Percentiles rank a stretch among this genome's conserved stretches.
Evolutionary conservation across 106 monocot species (phyloP).

Genomic region (Vanilla planifolia): DNA sequence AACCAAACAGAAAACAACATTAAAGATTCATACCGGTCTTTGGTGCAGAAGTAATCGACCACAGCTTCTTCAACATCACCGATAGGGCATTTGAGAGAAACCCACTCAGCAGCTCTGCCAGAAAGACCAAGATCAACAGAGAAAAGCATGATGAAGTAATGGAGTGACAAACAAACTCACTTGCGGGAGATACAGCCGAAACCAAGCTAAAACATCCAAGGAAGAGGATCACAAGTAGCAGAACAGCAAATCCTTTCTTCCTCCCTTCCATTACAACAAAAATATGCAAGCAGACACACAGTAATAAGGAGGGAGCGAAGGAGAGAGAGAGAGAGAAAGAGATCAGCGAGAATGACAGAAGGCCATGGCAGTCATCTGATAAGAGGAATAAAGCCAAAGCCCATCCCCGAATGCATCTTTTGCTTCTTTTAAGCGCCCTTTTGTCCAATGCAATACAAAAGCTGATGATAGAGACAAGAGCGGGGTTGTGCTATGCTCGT

Average conservation of each 20-base stretch:
- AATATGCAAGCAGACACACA: no score
- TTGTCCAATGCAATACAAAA: background rate
- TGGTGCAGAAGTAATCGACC: slow-evolving; percentile 67
- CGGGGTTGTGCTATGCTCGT: background rate
- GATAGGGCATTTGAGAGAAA: slow-evolving; percentile 62
- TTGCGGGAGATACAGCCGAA: slow-evolving; percentile 42
- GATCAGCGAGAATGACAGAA: background rate
- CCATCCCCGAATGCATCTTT: no score
- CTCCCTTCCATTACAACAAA: slow-evolving; percentile 8
- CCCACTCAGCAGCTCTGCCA: slow-evolving; percentile 50
- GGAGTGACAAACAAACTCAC: slow-evolving; percentile 21
- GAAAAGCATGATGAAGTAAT: background rate
- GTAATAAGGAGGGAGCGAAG: background rate
- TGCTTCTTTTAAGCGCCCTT: background rate
- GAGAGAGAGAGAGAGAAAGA: background rate
- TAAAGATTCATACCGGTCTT: slow-evolving; percentile 39
- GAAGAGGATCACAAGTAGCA: slow-evolving; percentile 28
- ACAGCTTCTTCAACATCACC: slow-evolving; percentile 51
- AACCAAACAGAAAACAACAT: background rate
- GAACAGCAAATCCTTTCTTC: slow-evolving; percentile 8
- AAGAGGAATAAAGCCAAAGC: background rate
- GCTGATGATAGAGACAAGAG: background rate
- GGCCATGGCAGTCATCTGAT: background rate
- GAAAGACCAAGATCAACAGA: background rate
- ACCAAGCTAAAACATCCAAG: slow-evolving; percentile 19